Conservation (phyloP, 306 rosid species). For the Astragalus glycyphyllos region DNA sequence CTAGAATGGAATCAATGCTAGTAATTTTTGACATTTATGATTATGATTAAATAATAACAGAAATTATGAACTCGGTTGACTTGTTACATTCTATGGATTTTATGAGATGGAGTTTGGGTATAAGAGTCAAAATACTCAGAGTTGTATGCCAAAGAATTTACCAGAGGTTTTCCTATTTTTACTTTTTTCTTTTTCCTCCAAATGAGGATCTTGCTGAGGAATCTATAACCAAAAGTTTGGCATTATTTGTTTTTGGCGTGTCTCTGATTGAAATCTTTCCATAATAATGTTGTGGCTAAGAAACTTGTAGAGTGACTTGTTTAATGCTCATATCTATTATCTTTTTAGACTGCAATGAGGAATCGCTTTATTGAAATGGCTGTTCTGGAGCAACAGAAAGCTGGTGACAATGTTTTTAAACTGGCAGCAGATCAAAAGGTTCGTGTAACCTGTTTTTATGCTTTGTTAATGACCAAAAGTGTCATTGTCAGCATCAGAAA, state of each 20-base stretch:
- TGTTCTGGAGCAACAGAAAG: conserved; percentile 77
- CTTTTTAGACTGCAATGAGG: conserved; percentile 63
- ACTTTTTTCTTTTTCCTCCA: not conserved
- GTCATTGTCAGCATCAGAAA: conserved; percentile 42
- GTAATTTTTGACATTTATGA: conserved; percentile 11
- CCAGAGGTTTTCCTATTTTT: not conserved
- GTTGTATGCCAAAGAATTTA: conserved; percentile 27
- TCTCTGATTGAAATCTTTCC: not conserved
- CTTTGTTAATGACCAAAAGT: conserved; percentile 31
- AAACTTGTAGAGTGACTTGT: conserved; percentile 39
- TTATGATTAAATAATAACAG: conserved; percentile 1
- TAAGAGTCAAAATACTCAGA: not conserved
- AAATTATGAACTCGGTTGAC: conserved; percentile 7
- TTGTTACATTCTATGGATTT: conserved; percentile 1
- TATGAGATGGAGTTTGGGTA: conserved; percentile 19
- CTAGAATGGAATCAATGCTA: conserved; percentile 10
- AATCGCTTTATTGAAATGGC: conserved; percentile 88
- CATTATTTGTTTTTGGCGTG: conserved; percentile 35
- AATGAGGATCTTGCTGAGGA: conserved; percentile 26
- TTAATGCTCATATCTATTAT: conserved; percentile 39
- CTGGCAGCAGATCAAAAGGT: conserved; percentile 98
- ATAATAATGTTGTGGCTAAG: conserved; percentile 9
- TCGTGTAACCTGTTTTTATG: conserved; percentile 47
- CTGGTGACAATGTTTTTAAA: conserved; percentile 77
- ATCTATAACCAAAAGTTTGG: conserved; percentile 11